phyloP scores from a whole-genome alignment of 495 filamentous ascomycete species.

The Penicillium cataractarum region DNA sequence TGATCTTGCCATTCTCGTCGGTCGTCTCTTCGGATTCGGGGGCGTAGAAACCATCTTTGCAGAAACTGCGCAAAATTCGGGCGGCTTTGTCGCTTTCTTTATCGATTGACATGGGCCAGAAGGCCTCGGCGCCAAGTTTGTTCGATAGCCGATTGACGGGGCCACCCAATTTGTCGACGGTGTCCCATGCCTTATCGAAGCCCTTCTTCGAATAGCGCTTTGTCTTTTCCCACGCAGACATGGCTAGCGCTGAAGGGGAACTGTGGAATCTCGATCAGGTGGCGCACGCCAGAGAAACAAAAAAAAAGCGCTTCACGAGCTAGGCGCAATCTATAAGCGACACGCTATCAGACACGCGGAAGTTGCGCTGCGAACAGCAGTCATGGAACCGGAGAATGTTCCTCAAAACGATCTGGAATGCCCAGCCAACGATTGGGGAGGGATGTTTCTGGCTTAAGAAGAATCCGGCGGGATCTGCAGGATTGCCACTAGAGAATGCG shows the following conservation, averaged over 20 bases:
- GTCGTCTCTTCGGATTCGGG: constrained; percentile 36
- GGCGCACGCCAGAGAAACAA: neutral
- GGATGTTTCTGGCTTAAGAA: constrained; percentile 7
- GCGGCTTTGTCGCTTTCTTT: constrained; percentile 84
- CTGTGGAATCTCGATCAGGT: neutral
- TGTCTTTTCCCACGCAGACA: constrained; percentile 47
- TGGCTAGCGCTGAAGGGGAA: constrained; percentile 16
- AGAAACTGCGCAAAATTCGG: constrained; percentile 77
- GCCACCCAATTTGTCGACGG: constrained; percentile 58
- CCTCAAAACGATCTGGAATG: constrained; percentile 26
- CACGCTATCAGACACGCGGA: constrained; percentile 19
- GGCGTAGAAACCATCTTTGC: constrained; percentile 70
- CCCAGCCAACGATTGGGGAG: constrained; percentile 1
- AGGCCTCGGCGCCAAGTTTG: constrained; percentile 74
- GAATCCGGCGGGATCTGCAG: constrained; percentile 28
- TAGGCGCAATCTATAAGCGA: constrained; percentile 22
- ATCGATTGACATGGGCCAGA: constrained; percentile 80
- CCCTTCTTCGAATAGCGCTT: constrained; percentile 54
- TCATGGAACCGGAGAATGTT: constrained; percentile 20
- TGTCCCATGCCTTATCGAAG: constrained; percentile 58
- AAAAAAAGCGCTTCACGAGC: neutral
- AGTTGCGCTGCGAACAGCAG: constrained; percentile 25
- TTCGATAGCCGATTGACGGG: constrained; percentile 79
- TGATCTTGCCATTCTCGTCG: constrained; percentile 44
- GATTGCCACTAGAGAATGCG: constrained; percentile 25